phyloP scores from a whole-genome alignment of 2,329 filamentous ascomycete species.

The Pseudocercospora pini-densiflorae region DNA sequence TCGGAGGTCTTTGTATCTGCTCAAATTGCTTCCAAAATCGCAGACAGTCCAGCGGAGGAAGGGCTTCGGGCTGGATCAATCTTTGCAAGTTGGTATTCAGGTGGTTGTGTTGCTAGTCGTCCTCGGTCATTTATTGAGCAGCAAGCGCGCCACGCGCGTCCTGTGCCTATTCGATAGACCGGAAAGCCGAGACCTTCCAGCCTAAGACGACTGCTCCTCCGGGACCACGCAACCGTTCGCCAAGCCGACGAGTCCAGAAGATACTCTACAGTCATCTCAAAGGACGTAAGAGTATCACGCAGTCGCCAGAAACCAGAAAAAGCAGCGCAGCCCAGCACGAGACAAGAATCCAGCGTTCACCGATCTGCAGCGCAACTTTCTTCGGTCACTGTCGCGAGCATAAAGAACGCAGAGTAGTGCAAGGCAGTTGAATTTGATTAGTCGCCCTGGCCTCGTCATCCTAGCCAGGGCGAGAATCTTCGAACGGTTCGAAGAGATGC shows the following conservation, averaged over 20 bases:
- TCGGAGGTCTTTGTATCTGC: neutral
- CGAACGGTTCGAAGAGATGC: neutral
- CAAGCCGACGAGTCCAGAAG: neutral
- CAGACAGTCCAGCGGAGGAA: neutral
- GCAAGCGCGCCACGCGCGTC: neutral
- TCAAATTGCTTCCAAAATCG: neutral
- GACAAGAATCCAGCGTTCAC: neutral
- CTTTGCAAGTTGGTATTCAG: neutral
- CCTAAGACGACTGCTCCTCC: neutral
- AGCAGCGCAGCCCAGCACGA: neutral
- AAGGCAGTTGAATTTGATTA: neutral
- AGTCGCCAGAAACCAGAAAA: neutral
- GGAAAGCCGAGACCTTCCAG: neutral
- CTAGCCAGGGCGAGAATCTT: neutral
- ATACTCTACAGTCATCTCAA: neutral
- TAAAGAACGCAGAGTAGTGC: neutral
- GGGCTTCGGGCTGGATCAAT: neutral
- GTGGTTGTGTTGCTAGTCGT: neutral
- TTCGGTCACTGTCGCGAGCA: neutral
- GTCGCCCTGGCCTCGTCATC: neutral
- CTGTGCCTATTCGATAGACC: neutral
- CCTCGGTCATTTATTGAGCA: neutral
- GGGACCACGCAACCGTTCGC: neutral
- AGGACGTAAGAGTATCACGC: neutral
- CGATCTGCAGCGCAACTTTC: neutral